phyloP scores from a whole-genome alignment of 1,284 basidiomycete genomes.

The Filobasidium uniguttulatum region DNA sequence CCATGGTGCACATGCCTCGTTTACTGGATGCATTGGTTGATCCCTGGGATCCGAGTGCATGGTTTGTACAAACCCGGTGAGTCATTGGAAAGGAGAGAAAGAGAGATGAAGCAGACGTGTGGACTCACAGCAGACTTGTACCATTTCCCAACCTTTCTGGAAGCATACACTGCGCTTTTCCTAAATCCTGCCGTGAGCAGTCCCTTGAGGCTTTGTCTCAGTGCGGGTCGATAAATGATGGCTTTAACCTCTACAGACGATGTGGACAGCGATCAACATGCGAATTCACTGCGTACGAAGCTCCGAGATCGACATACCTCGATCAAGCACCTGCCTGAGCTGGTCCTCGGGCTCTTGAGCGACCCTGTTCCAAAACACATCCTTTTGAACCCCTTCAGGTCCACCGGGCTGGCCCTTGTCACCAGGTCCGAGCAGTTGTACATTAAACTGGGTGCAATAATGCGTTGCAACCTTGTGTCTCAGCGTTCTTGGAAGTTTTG shows the following conservation, averaged over 20 bases:
- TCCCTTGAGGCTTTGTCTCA: conserved; percentile 73
- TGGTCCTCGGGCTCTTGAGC: conserved; percentile 51
- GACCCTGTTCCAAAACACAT: conserved; percentile 58
- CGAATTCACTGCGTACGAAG: not conserved
- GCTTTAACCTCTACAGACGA: conserved; percentile 18
- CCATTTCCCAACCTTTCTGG: conserved; percentile 72
- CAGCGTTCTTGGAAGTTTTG: conserved; percentile 58
- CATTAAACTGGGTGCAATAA: conserved; percentile 1
- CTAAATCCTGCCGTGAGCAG: conserved; percentile 64
- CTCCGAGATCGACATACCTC: conserved; percentile 42
- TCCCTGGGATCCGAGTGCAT: too few relatives aligned
- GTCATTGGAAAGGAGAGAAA: too few relatives aligned
- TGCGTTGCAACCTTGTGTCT: conserved; percentile 29
- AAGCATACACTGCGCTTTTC: conserved; percentile 63
- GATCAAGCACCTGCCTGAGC: conserved; percentile 40
- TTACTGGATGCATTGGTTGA: too few relatives aligned
- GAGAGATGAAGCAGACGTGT: too few relatives aligned
- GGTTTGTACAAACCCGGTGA: too few relatives aligned
- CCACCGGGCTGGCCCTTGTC: conserved; percentile 13
- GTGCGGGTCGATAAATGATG: conserved; percentile 70
- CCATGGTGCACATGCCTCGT: not conserved
- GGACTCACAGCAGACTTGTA: conserved; percentile 36
- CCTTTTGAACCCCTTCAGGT: conserved; percentile 41
- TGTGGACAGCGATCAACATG: not conserved
- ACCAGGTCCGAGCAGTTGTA: conserved; percentile 18